Evolutionary conservation across 805 yeast species (phyloP), one percentile per base, ranked within the genome.

Genomic region (Candida loeiensis): DNA sequence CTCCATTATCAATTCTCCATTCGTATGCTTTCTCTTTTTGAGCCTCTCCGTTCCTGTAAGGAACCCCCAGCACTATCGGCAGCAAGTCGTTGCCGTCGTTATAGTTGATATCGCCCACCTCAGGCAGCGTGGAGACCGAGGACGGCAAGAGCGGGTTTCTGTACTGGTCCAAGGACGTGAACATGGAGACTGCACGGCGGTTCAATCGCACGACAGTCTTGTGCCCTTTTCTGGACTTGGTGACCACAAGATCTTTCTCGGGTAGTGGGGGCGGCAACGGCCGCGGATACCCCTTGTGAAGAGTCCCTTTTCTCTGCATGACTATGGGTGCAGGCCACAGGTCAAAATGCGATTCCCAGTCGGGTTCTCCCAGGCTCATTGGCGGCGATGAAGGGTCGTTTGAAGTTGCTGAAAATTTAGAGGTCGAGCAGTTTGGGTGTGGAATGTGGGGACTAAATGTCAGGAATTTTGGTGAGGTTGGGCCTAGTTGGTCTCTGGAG

Each of bases 171-270:
- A 26, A 17, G 8, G 46, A 34, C 6, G 34, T 36, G 40, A 37
- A 37, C 46, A 44, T 44, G 8, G 46, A 44, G 12, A 44, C 46
- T 6, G 40, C 44, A 27, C 46, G 40, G n/a, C 27, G 34, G 25
- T 33, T 34, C 17, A 28, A 14, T 11, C 39, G 16, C 12, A 30
- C 26, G 1, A 30, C 38, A 22, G 34, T 42, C 18, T 28, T 27
- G 16, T 24, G 18, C 2, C 42, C 42, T 17, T 40, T 18, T 9
- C 33, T 21, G 29, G 43, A 17, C 34, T 40, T 35, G 20, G 36
- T 43, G 19, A 38, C 20, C 19, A 32, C 9, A 21, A 39, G 35
- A 36, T 46, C 47, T 18, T 43, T 37, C 16, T 44, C 46, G 6
- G 41, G 41, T 7, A 39, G 17, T 13, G 20, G 20, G 2, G 42